These are phyloP conservation scores for Ambrosiella xylebori DNA, from an alignment of 2,329 filamentous ascomycete species.

Conservation along the genomic window DNA sequence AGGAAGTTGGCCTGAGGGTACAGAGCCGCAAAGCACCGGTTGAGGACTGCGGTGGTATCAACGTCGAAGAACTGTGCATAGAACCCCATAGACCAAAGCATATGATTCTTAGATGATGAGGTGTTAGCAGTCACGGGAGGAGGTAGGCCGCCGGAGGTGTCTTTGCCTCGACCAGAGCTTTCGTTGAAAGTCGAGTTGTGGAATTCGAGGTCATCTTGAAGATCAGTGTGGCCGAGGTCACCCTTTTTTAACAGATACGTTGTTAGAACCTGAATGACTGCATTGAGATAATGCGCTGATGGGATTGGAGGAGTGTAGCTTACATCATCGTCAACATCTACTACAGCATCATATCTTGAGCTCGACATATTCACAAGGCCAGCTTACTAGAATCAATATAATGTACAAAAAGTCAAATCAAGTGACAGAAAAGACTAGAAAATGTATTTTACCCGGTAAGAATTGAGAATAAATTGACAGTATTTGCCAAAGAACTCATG, in stretches of 20 bases:
- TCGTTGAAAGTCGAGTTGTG: conserved; percentile 78
- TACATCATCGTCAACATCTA: conserved; percentile 94
- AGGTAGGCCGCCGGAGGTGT: conserved; percentile 33
- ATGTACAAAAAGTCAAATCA: neutral
- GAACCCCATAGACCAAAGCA: conserved; percentile 82
- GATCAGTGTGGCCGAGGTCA: conserved; percentile 92
- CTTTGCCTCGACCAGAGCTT: conserved; percentile 31
- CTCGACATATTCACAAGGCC: conserved; percentile 44
- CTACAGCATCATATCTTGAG: conserved; percentile 90
- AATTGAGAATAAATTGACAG: too few species aligned
- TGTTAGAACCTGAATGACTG: conserved; percentile 14
- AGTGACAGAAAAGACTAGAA: neutral
- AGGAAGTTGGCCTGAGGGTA: conserved; percentile 90
- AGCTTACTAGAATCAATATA: conserved; percentile 2
- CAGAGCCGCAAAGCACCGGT: conserved; percentile 73
- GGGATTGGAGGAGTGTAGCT: conserved; percentile 14
- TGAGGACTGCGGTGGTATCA: conserved; percentile 75
- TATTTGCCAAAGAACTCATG: neutral
- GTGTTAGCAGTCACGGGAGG: conserved; percentile 36
- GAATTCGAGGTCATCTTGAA: conserved; percentile 98
- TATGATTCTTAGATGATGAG: conserved; percentile 48
- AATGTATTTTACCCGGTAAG: neutral
- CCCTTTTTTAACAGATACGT: conserved; percentile 37
- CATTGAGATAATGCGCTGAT: neutral
- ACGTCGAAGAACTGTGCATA: conserved; percentile 99